A percentile compares a stretch with the other conserved stretches of the same genome.
Evolutionary conservation across 1,284 basidiomycete genomes (phyloP).

Genomic region (Laetiporus sulphureus): DNA sequence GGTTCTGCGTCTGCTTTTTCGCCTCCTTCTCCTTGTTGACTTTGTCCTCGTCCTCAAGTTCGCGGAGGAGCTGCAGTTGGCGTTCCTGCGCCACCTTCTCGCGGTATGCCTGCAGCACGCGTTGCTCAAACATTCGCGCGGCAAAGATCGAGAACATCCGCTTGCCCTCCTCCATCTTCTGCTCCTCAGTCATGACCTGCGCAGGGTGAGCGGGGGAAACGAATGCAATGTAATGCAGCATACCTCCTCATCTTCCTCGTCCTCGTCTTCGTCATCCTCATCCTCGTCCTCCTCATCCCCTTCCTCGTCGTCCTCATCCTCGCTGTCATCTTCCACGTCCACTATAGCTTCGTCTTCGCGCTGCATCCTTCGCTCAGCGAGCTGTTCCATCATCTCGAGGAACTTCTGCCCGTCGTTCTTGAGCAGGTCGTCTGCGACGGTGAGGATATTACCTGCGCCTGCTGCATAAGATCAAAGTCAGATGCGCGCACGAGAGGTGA

Average conservation of each 20-base stretch:
- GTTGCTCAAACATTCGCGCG: constrained; percentile 99
- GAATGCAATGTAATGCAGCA: constrained; percentile 5
- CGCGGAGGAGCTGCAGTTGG: constrained; percentile 41
- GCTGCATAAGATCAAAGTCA: constrained; percentile 16
- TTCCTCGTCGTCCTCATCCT: constrained; percentile 31
- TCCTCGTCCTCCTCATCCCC: constrained; percentile 29
- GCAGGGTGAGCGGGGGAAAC: constrained; percentile 10
- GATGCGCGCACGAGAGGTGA: constrained; percentile 1
- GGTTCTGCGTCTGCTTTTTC: constrained; percentile 93
- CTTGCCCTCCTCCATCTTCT: constrained; percentile 98
- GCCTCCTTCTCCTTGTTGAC: constrained; percentile 68
- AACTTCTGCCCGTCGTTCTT: constrained; percentile 99
- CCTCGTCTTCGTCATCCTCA: constrained; percentile 30
- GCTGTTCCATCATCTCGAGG: constrained; percentile 99
- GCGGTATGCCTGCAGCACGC: constrained; percentile 67
- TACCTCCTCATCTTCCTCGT: constrained; percentile 31
- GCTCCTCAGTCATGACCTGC: constrained; percentile 75
- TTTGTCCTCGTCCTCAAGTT: constrained; percentile 58
- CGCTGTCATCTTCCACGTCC: constrained; percentile 49
- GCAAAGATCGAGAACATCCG: constrained; percentile 99
- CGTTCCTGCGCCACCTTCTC: constrained; percentile 42
- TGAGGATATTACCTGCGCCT: constrained; percentile 82
- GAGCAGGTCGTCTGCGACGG: constrained; percentile 97
- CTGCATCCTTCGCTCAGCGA: constrained; percentile 90
- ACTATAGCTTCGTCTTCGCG: constrained; percentile 88